Base-by-base conservation (phyloP, 179 eudicot genomes). In the Drosera spatulata region DNA sequence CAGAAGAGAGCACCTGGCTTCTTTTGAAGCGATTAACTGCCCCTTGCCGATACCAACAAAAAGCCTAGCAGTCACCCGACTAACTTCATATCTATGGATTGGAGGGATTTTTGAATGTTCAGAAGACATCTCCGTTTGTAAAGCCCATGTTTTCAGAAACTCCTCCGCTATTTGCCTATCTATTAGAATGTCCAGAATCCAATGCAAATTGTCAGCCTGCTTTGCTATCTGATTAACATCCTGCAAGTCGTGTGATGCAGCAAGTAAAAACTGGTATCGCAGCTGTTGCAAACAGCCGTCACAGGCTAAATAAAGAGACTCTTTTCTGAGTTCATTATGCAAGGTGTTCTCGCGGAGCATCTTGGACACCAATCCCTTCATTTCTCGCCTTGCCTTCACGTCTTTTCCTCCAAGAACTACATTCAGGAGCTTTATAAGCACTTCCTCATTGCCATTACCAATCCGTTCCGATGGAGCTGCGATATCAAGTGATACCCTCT, bases 11-110 rank as follows among this genome's bases (percentile, higher is more conserved):
- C 80, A 84, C 76, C 95, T 73, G 12, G 79, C 69, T n/a, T 93
- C 95, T 61, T 84, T 86, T 22, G 96, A 84, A 56, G 96, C 99
- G 75, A 93, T 69, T 9, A 93, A 39, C 48, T 93, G 93, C 41
- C 93, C 95, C 63, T 89, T 93, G 54, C 99, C 99, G 40, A 93
- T 75, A 12, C 95, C 99, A 10, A 93, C 99, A 66, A 93, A 89
- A 48, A 93, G 59, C 73, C 99, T 61, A 41, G 99, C 85, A 4
- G 99, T 93, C 38, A 93, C 95, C 70, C 83, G 65, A 62, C 96
- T 93, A 39, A 93, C 71, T 70, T 93, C 99, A 38, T 71, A 81
- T 57, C 96, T 78, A 58, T 88, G 93, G 53, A 93, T 68, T 0
- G 95, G 71, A 4, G 96, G 88, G 59, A 93, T 85, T 67, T 81